Evolutionary conservation across 2,329 filamentous ascomycete genomes (phyloP), one percentile per base, ranked within the genome.

Genomic region (Penicillium expansum): DNA sequence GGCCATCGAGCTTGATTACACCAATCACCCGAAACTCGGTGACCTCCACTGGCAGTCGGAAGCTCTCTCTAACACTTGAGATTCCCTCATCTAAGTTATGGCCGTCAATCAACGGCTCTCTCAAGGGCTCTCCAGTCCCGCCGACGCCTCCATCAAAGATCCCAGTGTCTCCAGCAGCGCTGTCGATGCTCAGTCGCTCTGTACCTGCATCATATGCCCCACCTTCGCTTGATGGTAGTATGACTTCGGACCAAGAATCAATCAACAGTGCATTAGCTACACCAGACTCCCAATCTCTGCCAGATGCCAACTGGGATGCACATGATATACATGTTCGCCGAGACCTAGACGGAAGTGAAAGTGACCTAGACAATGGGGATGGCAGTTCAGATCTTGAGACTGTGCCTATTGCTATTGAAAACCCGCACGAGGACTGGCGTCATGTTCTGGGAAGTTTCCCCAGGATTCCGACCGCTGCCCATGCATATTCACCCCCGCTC

Each of bases 141-240:
- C 76, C 80, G 14, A 81, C 80, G 1, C 80, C 80, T 18, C 81
- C 73, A 33, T 75, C 72, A 44, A 78, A 81, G 69, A 84, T 94
- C 22, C 83, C 87, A 55, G 88, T 95, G 75, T 92, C 90, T 5
- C 89, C 90, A 4, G 86, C 85, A 18, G 85, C 88, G 55, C 80
- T 93, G 64, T 86, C 86, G 11, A 87, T 90, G 68, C 85, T 96
- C 71, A 82, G 84, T 29, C 82, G 86, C 22, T 82, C 85, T 47
- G 81, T 93, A 4, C 91, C 91, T 1, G 87, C 85, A 35, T 83
- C 86, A 30, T 92, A 91, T 54, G 88, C 90, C 6, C 88, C 92
- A 5, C 93, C 93, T 4, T 97, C 93, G 5, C 80, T 96, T 4
- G 92, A 96, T 76, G 92, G 92, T 22, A 96, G 91, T 74, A 77